Conservation (phyloP, 441 rosid genomes). For the Arabidopsis hybrid region DNA sequence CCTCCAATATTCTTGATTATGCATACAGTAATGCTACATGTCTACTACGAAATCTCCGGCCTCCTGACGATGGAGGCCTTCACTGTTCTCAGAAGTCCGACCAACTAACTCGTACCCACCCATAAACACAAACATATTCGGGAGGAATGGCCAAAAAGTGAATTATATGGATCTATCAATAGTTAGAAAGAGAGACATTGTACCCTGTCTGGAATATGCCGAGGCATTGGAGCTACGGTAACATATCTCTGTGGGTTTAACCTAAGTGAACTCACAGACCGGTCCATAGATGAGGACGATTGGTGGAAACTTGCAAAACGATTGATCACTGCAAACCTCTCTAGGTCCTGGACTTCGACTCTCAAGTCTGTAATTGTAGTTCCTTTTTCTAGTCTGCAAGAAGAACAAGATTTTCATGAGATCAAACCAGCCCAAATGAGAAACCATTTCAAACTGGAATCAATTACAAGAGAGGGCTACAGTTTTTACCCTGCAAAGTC, state of each 20-base stretch:
- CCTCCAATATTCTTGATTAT: slow-evolving; percentile 26
- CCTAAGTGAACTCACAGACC: slow-evolving; percentile 49
- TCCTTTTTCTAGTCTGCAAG: slow-evolving; percentile 77
- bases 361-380: slow-evolving; percentile 64
- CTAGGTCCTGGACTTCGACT: slow-evolving; percentile 80
- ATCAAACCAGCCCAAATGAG: slow-evolving; percentile 2
- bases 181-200: slow-evolving; percentile 85
- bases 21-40: slow-evolving; percentile 28
- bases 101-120: slow-evolving; percentile 34
- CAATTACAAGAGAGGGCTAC: slow-evolving; percentile 9
- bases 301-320: slow-evolving; percentile 90
- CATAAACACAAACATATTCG: slow-evolving; percentile 16
- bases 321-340: slow-evolving; percentile 79
- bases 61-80: slow-evolving; percentile 33
- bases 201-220: slow-evolving; percentile 78
- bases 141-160: slow-evolving; percentile 44
- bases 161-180: slow-evolving; percentile 45
- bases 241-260: slow-evolving; percentile 70
- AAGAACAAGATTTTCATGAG: slow-evolving; percentile 34
- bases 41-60: slow-evolving; percentile 37
- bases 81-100: slow-evolving; percentile 32
- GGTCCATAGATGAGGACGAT: slow-evolving; percentile 49
- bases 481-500: slow-evolving; percentile 60
- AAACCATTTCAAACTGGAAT: background rate
- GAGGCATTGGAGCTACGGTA: slow-evolving; percentile 73